Base-by-base conservation (phyloP, 140 eudicot species). In the Senecio squalidus region DNA sequence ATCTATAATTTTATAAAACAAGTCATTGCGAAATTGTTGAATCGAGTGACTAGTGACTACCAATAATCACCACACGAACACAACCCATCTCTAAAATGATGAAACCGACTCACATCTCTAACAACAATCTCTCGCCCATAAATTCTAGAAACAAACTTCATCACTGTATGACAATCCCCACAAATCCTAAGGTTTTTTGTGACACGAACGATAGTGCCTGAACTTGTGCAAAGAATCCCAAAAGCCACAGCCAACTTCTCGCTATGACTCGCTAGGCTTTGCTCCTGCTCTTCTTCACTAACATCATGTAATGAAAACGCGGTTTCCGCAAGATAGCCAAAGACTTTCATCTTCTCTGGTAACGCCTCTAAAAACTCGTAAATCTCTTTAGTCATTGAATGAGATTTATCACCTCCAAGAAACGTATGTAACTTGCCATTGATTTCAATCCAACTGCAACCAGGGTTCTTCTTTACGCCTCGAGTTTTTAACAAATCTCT, bases 221-320 rank as follows among this genome's bases (percentile, higher is more conserved):
- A 74, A 22, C 59, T 61, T 16, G 95, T 70, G 45, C 68, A 52
- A 21, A 81, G 62, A 24, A 85, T 78, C 70, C 90, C 95, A 17
- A 82, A 85, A 14, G 82, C 84, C 52, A 85, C 73, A 3, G 86
- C 95, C 79, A 85, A 57, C 70, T 76, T 85, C 77, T 85, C 95
- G n/a, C 90, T 82, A 58, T 85, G 89, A 48, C 72, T 56, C 1
- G 31, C 30, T 15, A 82, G 73, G 29, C 72, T 78, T 24, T 73
- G 71, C 25, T 75, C 80, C 71, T 73, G 65, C 78, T 78, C 95
- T 70, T 85, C 95, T 31, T 85, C 86, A 50, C 89, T 78, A 11
- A 84, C 75, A 76, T 82, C 86, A 15, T 85, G 90, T 71, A 82
- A 46, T 4, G 73, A 82, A 56, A 70, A 81, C 10, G 66, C 63